phyloP scores from a whole-genome alignment of 202 grass and related monocot species.

The Tripidium arundinaceum region DNA sequence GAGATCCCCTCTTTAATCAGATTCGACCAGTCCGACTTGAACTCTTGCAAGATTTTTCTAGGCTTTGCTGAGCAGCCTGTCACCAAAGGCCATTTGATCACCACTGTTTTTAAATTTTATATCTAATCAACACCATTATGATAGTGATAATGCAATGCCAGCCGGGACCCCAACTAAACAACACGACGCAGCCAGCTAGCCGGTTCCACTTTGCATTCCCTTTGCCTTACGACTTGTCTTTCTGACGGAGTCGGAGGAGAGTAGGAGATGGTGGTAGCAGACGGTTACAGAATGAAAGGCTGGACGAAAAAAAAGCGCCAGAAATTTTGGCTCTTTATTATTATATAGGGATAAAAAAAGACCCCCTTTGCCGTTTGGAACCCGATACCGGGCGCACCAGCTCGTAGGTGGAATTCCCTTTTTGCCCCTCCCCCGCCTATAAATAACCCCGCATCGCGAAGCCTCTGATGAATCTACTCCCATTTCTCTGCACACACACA shows the following conservation, averaged over 20 bases:
- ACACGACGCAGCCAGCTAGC: neutral
- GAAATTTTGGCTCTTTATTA: too few relatives aligned
- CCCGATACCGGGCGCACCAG: conserved; percentile 30
- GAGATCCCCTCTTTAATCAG: neutral
- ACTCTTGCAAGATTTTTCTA: neutral
- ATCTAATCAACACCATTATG: neutral
- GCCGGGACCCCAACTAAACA: too few relatives aligned
- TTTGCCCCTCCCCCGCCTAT: conserved; percentile 37
- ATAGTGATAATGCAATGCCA: neutral
- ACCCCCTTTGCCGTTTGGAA: conserved; percentile 8
- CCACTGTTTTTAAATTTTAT: neutral
- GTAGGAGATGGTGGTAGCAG: too few relatives aligned
- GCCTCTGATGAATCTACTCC: conserved; percentile 51
- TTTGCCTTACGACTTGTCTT: too few relatives aligned
- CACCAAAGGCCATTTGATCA: conserved; percentile 6
- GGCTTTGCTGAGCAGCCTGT: neutral
- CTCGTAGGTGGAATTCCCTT: neutral
- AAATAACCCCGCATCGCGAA: conserved; percentile 35
- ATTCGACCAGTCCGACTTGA: neutral
- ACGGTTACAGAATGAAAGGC: too few relatives aligned
- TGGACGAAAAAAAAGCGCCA: too few relatives aligned
- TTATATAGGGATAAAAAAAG: too few relatives aligned
- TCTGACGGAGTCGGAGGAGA: too few relatives aligned
- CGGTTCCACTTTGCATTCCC: conserved; percentile 27
- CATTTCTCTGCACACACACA: neutral